Evolutionary conservation across 345 rosid genomes (phyloP), one percentile per base, ranked within the genome.

Genomic region (Eucalyptus erythrocorys): DNA sequence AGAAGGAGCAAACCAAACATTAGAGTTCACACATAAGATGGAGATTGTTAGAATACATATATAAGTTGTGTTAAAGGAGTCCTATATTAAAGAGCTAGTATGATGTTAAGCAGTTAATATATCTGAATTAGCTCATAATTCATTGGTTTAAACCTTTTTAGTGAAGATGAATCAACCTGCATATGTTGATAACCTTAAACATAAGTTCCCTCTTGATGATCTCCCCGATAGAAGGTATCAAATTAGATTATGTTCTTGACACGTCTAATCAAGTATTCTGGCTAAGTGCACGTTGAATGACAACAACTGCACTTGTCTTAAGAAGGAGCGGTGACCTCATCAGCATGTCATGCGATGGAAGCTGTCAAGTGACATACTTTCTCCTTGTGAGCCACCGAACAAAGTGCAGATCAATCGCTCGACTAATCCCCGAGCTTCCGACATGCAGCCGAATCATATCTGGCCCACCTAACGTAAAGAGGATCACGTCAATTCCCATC

Each of bases 141-240:
- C 2, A 51, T 51, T 51, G 2, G 24, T 51, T 51, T 7, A 51
- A 51, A 10, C 5, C 4, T 51, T 51, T 51, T 51, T 0, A 19
- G 9, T 51, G 26, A 51, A 51, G 0, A 26, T 1, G 2, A 51
- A 51, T 51, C 2, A 4, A 51, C 19, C 0, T 7, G 4, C 2
- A 7, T 51, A 51, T 7, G 10, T 19, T 51, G 0, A 51, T 51
- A 51, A 5, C 26, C 26, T 21, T 51, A 51, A 51, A 21, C 57
- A 51, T 51, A 51, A 51, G 57, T 10, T 51, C 2, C 26, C 0
- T 51, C 57, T 51, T 51, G 10, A 51, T 51, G 2, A 51, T 8
- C 1, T 51, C 57, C 24, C 4, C 2, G 0, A 51, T 1, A 51
- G 26, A 51, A 51, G 8, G 57, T 51, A 47, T 47, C n/a, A n/a